These are phyloP conservation scores for Coemansia sp. DNA, from an alignment of 371 early-diverging fungal genomes.

Conservation along the genomic window DNA sequence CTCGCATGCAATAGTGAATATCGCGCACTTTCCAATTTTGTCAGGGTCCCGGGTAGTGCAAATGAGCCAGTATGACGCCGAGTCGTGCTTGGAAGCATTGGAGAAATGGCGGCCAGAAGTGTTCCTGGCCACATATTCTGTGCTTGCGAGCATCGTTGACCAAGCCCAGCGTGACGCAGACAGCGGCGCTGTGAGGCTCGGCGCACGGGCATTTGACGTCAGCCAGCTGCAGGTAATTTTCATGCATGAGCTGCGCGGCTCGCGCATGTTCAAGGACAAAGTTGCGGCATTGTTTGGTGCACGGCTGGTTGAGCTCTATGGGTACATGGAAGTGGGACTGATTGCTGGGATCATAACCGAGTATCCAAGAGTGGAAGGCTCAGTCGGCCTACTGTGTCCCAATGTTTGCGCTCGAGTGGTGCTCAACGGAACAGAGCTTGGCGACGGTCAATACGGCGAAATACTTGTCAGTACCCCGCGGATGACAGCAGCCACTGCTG, in stretches of 20 bases:
- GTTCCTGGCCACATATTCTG: slow-evolving; percentile 27
- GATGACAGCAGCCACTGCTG: slow-evolving; percentile 1
- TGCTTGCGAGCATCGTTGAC: slow-evolving; percentile 16
- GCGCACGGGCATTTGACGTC: slow-evolving; percentile 21
- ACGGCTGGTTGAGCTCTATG: slow-evolving; percentile 45
- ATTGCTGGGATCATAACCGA: slow-evolving; percentile 44
- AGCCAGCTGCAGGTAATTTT: slow-evolving; percentile 27
- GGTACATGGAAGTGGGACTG: slow-evolving; percentile 41
- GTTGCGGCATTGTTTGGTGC: slow-evolving; percentile 25
- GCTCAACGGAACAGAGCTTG: slow-evolving; percentile 30
- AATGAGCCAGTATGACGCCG: slow-evolving; percentile 19
- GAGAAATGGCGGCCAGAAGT: slow-evolving; percentile 30
- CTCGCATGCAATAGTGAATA: slow-evolving; percentile 37
- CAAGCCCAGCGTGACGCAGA: slow-evolving; percentile 15
- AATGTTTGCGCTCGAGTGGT: slow-evolving; percentile 36
- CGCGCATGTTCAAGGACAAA: slow-evolving; percentile 20
- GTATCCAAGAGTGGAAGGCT: slow-evolving; percentile 36
- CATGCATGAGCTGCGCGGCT: slow-evolving; percentile 28
- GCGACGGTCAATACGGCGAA: slow-evolving; percentile 40
- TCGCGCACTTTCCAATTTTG: slow-evolving; percentile 44
- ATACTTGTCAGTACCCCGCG: slow-evolving; percentile 42
- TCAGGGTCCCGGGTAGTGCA: slow-evolving; percentile 45
- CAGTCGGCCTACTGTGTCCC: slow-evolving; percentile 40
- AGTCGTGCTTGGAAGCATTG: slow-evolving; percentile 26
- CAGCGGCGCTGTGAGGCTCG: slow-evolving; percentile 1